Evolutionary conservation across 2,329 filamentous ascomycete genomes (phyloP), one percentile per base, ranked within the genome.

Genomic region (Diaporthe helianthi): DNA sequence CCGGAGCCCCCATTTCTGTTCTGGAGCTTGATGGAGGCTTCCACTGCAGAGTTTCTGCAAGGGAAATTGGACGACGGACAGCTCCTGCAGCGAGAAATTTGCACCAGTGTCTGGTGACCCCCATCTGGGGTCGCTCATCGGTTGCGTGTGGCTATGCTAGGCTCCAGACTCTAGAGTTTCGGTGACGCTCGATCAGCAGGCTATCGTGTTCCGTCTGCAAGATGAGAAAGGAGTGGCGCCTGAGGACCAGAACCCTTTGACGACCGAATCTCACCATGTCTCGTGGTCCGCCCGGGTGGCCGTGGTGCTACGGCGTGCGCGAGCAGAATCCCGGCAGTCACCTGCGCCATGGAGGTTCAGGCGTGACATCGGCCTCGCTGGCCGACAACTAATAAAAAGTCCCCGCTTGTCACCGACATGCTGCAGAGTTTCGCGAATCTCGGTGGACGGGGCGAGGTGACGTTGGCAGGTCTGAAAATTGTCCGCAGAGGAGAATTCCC

Each of bases 41-140:
- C 65, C 69, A 66, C 69, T 71, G 69, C 67, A 71, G 67, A 67
- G 38, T 71, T 63, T 68, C 69, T 71, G 69, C 69, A 71, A 33
- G 69, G 69, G 69, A 69, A 71, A 71, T 71, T 71, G 49, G 47
- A 69, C 49, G 66, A 55, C 64, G 17, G 69, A 58, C 61, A 46
- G 63, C 54, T 58, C 61, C 69, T 71, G 69, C 69, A 69, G 60
- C 47, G 38, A 64, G 64, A 70, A 55, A 64, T 54, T 68, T 65
- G 52, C 65, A 58, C 52, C 15, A 24, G 26, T 38, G 65, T 49
- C 65, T 55, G 52, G 29, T 58, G 52, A 55, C 51, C 41, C 63
- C 64, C 29, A 47, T 58, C 53, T 24, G 29, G 52, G 61, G 51
- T 63, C 44, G 19, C 64, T 38, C 52, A 22, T 67, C 38, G 52